A percentile compares a stretch with the other conserved stretches of the same genome.
Evolutionary conservation across 2,329 filamentous ascomycete genomes (phyloP).

Genomic region (Beauveria australis): DNA sequence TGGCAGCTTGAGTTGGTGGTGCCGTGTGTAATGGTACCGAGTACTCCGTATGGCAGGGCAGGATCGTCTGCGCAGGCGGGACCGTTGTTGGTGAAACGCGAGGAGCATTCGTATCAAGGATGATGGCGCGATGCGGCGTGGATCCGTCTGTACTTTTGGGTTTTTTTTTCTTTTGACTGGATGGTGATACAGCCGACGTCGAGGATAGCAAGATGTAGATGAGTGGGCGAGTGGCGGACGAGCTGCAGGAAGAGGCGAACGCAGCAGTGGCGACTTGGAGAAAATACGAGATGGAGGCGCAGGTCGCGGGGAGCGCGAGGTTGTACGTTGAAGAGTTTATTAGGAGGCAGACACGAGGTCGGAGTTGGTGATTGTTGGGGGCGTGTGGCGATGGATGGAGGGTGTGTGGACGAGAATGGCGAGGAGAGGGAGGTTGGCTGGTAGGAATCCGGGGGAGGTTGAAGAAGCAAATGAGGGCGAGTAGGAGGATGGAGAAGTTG

Average conservation of each 20-base stretch:
- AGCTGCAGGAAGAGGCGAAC: not conserved
- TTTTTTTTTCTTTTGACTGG: not conserved
- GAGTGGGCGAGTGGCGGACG: not conserved
- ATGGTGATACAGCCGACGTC: not conserved
- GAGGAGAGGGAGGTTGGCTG: not conserved
- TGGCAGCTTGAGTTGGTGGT: not conserved
- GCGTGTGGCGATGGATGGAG: not conserved
- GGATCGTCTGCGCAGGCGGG: not conserved
- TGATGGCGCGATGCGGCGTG: constrained; percentile 1
- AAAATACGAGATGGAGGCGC: not conserved
- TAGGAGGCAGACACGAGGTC: not conserved
- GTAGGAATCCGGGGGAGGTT: not conserved
- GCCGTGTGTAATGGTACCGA: not conserved
- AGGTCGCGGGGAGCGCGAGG: not conserved
- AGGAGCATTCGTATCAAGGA: not conserved
- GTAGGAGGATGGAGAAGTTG: not conserved
- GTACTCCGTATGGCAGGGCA: not conserved
- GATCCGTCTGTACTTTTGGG: not conserved
- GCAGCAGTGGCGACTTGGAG: not conserved
- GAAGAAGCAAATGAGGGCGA: not conserved
- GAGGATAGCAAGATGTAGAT: not conserved
- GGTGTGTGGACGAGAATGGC: not conserved
- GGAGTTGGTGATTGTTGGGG: not conserved
- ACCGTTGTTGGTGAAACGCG: not conserved
- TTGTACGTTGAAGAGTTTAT: not conserved